phyloP scores from a whole-genome alignment of 1,284 basidiomycete species.

The Boletus smithii region DNA sequence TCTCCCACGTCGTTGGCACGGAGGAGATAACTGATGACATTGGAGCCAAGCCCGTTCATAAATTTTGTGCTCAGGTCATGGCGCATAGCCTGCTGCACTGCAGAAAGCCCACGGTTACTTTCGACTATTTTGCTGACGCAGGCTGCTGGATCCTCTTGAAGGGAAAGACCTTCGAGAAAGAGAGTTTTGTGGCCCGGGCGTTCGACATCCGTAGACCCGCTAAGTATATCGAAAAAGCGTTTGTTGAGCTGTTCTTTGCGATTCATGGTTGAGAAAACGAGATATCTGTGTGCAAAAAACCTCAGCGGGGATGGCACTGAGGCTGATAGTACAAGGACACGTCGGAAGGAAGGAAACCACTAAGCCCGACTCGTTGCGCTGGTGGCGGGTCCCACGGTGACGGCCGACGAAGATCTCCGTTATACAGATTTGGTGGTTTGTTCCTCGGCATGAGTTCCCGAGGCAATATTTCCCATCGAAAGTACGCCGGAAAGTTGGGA shows the following conservation, averaged over 20 bases:
- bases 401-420: no score
- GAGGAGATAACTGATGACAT: slow-evolving; percentile 44
- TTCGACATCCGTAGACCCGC: slow-evolving; percentile 20
- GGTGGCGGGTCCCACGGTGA: no score
- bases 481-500: no score
- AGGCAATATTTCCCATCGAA: no score
- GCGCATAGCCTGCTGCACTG: slow-evolving; percentile 46
- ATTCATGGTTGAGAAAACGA: slow-evolving; percentile 18
- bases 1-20: slow-evolving; percentile 43
- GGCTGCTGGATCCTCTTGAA: slow-evolving; percentile 37
- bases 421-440: no score
- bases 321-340: no score
- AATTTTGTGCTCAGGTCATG: slow-evolving; percentile 40
- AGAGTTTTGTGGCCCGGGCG: slow-evolving; percentile 13
- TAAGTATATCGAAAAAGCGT: slow-evolving; percentile 25
- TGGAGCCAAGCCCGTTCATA: slow-evolving; percentile 43
- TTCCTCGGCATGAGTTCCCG: no score
- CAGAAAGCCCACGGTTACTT: slow-evolving; percentile 39
- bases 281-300: background rate
- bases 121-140: slow-evolving; percentile 43
- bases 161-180: slow-evolving; percentile 50
- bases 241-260: slow-evolving; percentile 23
- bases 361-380: no score
- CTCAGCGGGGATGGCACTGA: no score
- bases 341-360: no score